phyloP scores from a whole-genome alignment of 176 grass and related monocot species.

The Aegilops bicornis region DNA sequence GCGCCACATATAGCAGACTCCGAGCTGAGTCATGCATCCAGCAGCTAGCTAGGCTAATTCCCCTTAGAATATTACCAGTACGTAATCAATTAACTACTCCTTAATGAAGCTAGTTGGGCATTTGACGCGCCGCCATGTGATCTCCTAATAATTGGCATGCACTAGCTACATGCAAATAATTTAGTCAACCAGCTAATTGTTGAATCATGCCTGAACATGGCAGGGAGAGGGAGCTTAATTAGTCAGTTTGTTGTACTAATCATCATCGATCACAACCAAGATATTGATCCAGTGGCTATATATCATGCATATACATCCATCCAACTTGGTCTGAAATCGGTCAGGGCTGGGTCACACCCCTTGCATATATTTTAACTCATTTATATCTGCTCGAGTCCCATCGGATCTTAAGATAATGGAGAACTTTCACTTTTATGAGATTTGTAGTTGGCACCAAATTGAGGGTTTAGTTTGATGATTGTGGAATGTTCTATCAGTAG shows the following conservation, averaged over 20 bases:
- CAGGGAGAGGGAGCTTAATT: conserved; percentile 3
- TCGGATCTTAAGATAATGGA: conserved; percentile 32
- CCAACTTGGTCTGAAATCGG: conserved; percentile 41
- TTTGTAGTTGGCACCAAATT: conserved; percentile 38
- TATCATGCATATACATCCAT: conserved; percentile 30
- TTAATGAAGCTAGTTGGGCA: conserved; percentile 21
- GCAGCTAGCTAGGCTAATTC: background rate
- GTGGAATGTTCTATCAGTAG: conserved; percentile 34
- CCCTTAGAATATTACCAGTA: background rate
- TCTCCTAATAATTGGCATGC: conserved; percentile 47
- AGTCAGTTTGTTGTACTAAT: background rate
- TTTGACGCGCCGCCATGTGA: conserved; percentile 50
- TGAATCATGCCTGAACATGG: conserved; percentile 55
- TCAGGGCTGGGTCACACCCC: conserved; percentile 34
- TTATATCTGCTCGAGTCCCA: conserved; percentile 21
- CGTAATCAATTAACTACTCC: conserved; percentile 15
- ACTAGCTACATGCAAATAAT: conserved; percentile 32
- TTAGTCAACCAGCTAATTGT: conserved; percentile 44
- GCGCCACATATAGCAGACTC: background rate
- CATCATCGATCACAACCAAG: conserved; percentile 47
- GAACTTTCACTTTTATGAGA: conserved; percentile 29
- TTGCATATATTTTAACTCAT: conserved; percentile 11
- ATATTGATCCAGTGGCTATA: conserved; percentile 29
- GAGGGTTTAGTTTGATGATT: conserved; percentile 28
- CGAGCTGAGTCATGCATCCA: conserved; percentile 18